Base-by-base conservation (phyloP, 2,329 filamentous ascomycete genomes). In the Fusarium sp. region DNA sequence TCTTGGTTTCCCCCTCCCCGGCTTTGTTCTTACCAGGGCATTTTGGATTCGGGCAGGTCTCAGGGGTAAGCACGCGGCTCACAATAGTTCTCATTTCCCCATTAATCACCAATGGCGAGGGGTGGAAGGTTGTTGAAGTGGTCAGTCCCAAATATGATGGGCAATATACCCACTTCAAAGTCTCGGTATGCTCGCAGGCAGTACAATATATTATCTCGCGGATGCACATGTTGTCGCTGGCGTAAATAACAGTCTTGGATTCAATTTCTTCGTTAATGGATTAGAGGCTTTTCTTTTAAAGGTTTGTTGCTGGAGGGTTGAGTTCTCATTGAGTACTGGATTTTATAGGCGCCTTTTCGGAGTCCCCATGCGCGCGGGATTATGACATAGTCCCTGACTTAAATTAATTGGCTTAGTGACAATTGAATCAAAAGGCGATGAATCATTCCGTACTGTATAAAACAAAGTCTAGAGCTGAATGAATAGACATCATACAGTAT, bases 381-480 rank as follows among this genome's bases (percentile, higher is more conserved):
- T 6, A 18, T 18, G 19, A 18, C 21, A 18, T 10, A 2, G 4
- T 13, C 9, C 0, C 2, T 9, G 33, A 16, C 19, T 18, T 9
- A 0, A n/a, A 12, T 40, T 9, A 16, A n/a, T 16, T 4, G 7
- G 1, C 7, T 10, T 38, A 4, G 5, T 54, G 15, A 9, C 2
- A 13, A 30, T 2, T 21, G 18, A 28, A 16, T 10, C 5, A 0
- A 8, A 6, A 10, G 5, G 3, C 6, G 4, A 8, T 21, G n/a
- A 25, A 11, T 52, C 4, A 9, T 9, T 19, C 1, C 3, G 2
- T 19, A 4, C 0, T 0, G 3, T 1, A 2, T 11, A 18, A 11
- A 10, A 13, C 5, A 23, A 3, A 19, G 2, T 25, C 6, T 6
- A 8, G 18, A 11, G 18, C 3, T 25, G 2, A 10, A 3, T 19